These are phyloP conservation scores for Sarocladium brachiariae DNA, from an alignment of 2,329 filamentous ascomycete genomes.

Conservation along the genomic window DNA sequence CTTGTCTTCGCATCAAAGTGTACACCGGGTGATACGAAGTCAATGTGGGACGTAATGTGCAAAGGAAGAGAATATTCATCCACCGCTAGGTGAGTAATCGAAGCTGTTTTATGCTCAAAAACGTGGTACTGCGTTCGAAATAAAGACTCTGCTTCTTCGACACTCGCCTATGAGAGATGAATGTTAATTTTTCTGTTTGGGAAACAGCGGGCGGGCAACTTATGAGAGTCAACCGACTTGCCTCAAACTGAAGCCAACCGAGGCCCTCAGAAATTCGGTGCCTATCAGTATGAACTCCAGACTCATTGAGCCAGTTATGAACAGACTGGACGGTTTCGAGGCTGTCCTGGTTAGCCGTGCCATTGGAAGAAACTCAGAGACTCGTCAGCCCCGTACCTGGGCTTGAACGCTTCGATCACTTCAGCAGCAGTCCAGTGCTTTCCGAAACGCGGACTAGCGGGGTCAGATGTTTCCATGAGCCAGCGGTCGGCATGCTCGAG, in stretches of 20 bases:
- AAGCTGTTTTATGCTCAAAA: not conserved
- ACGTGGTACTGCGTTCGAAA: not conserved
- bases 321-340: slow-evolving; percentile 1
- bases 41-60: not conserved
- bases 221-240: not conserved
- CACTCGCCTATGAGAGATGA: not conserved
- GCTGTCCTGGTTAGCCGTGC: not conserved
- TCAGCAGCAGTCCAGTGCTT: slow-evolving; percentile 6
- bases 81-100: not conserved
- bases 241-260: slow-evolving; percentile 2
- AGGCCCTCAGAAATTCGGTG: not conserved
- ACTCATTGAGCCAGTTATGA: not conserved
- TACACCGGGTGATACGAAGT: slow-evolving; percentile 2
- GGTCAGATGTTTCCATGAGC: not conserved
- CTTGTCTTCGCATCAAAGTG: slow-evolving; percentile 1
- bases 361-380: not conserved
- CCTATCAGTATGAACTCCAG: not conserved
- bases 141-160: not conserved
- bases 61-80: not conserved
- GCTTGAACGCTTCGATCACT: not conserved
- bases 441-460: not conserved
- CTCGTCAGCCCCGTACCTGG: not conserved
- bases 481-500: not conserved
- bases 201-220: not conserved
- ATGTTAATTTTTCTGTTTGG: not conserved